These are phyloP conservation scores for Setaria italica DNA, from an alignment of 202 grass and related monocot species.

Conservation along the genomic window DNA sequence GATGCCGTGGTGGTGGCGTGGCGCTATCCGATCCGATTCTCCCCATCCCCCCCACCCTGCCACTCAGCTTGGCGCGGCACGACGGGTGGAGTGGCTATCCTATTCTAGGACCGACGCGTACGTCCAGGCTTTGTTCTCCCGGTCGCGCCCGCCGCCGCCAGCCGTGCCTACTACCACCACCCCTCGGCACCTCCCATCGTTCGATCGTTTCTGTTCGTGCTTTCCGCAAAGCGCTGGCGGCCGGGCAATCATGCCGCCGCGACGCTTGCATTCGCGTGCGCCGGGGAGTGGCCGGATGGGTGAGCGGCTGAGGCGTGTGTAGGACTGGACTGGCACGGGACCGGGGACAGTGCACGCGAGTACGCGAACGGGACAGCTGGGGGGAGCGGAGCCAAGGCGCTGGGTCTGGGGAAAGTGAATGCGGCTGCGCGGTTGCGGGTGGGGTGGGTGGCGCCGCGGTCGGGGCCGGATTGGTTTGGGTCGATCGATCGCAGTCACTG, in stretches of 20 bases:
- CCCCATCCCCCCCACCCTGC: background rate
- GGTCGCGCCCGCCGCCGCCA: constrained; percentile 5
- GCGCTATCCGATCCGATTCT: background rate
- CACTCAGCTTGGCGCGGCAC: background rate
- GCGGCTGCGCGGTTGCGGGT: constrained; percentile 29
- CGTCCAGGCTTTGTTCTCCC: background rate
- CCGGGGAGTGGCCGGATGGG: no score
- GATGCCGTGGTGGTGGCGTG: background rate
- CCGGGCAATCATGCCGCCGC: background rate
- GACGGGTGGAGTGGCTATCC: constrained; percentile 31
- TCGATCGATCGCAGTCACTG: background rate
- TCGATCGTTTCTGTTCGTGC: background rate
- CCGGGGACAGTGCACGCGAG: background rate
- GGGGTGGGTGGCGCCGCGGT: background rate
- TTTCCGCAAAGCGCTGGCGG: constrained; percentile 1
- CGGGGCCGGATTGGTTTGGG: background rate
- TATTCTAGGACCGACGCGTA: constrained; percentile 34
- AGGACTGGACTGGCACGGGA: background rate
- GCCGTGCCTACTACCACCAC: background rate
- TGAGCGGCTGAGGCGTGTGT: background rate
- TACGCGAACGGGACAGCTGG: background rate
- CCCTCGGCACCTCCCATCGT: background rate
- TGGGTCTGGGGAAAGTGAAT: constrained; percentile 8
- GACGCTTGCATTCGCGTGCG: background rate
- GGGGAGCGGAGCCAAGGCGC: background rate